phyloP scores from a whole-genome alignment of 306 rosid species.

The Myrica gale region DNA sequence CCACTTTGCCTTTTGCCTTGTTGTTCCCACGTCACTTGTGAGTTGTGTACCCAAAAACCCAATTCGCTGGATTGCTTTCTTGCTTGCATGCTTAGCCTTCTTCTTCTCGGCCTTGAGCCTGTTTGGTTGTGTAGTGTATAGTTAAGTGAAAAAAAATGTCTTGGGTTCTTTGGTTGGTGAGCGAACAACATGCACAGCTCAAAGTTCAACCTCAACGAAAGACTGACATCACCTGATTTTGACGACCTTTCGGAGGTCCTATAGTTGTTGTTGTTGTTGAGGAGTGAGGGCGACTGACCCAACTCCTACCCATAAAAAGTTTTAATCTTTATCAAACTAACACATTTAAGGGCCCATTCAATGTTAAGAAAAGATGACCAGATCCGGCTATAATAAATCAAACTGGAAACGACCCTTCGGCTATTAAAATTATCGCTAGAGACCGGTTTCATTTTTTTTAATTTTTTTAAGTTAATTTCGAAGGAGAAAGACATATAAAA shows the following conservation, averaged over 20 bases:
- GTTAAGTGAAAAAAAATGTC: no score
- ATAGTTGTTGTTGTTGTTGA: not conserved
- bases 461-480: no score
- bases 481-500: no score
- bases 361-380: not conserved
- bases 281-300: no score
- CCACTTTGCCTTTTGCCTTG: not conserved
- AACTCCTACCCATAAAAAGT: no score
- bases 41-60: not conserved
- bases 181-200: not conserved
- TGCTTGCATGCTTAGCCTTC: no score
- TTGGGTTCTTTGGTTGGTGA: constrained; percentile 15
- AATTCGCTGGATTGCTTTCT: not conserved
- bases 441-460: no score
- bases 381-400: no score
- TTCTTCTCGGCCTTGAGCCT: no score
- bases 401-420: no score
- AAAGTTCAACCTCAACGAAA: not conserved
- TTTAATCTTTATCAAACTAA: not conserved
- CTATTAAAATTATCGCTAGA: no score
- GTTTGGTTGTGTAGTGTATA: no score
- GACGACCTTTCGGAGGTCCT: not conserved
- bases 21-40: not conserved
- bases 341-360: not conserved
- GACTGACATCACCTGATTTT: not conserved